Evolutionary conservation across 2,329 filamentous ascomycete species (phyloP), one percentile per base, ranked within the genome.

Genomic region (Cladophialophora immunda): DNA sequence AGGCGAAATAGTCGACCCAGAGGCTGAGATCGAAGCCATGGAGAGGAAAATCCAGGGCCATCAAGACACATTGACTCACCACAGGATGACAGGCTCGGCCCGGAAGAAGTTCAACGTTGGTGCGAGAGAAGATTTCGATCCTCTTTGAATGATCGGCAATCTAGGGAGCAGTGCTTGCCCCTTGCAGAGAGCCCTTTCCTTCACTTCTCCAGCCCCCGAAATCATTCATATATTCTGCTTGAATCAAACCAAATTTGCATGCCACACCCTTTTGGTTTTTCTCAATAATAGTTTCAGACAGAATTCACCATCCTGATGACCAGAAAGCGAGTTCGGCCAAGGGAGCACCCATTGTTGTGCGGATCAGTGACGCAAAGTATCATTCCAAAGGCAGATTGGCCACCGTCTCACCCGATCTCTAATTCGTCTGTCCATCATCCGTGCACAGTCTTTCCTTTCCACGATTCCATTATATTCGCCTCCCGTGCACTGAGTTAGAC

Each of bases 1-100:
- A 75, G 92, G 90, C 71, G 95, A 98, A 74, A 87, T 92, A 45
- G 85, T 95, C 72, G 94, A 98, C 81, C 90, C 95, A 2, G 95
- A 99, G 82, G 93, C 94, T 80, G 94, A 98, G 81, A 95, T 99
- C 77, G 90, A 92, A 78, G 94, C 93, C 83, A 97, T 99, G 91
- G 92, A 97, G 81, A 92, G 92, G 85, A 99, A 97, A 86, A 91
- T 96, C 76, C 92, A 92, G 69, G 89, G 90, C 68, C 94, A 98
- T 82, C 88, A 92, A 78, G 92, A 96, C 82, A 95, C 94, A 82
- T 91, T 98, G 75, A 92, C 92, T 74, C 83, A 97, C 76, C 93
- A 97, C 81, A 90, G 93, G 78, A 89, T 98, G 76, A 71, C 91
- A 70, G 92, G 91, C 74, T 87, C 87, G 76, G 92, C 91, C 66